These are phyloP conservation scores for Solanum medicagineum DNA, from an alignment of 257 asterid species.

Conservation along the genomic window DNA sequence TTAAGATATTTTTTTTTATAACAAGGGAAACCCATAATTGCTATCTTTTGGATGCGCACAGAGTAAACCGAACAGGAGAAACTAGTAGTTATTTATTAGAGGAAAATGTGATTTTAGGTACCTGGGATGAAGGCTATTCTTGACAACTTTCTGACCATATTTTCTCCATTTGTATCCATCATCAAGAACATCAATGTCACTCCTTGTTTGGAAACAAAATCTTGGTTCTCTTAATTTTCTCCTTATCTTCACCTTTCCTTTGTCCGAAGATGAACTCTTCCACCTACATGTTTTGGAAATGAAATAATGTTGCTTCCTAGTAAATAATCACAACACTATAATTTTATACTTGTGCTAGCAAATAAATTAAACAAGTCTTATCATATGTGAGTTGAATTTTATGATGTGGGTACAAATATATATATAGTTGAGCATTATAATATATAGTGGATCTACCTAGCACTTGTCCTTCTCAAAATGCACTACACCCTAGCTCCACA, in stretches of 20 bases:
- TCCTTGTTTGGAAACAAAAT: slow-evolving; percentile 92
- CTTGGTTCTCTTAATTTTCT: slow-evolving; percentile 89
- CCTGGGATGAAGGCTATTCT: slow-evolving; percentile 98
- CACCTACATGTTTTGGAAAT: slow-evolving; percentile 32
- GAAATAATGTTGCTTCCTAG: background rate
- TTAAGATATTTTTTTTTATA: background rate
- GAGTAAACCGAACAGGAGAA: background rate
- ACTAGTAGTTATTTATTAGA: background rate
- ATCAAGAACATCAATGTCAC: slow-evolving; percentile 93
- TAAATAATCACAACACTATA: background rate
- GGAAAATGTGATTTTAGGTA: background rate
- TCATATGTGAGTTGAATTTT: background rate
- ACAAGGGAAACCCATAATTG: no score
- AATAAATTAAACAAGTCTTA: background rate
- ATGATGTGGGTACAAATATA: background rate
- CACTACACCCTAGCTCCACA: background rate
- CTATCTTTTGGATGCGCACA: no score
- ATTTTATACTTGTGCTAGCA: background rate
- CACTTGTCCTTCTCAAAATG: slow-evolving; percentile 1
- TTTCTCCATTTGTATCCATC: slow-evolving; percentile 99
- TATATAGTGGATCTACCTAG: background rate
- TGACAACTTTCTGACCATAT: slow-evolving; percentile 92
- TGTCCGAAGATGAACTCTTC: slow-evolving; percentile 56
- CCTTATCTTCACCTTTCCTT: slow-evolving; percentile 66
- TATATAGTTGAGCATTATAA: background rate